These are phyloP conservation scores for Ambrosia artemisiifolia DNA, from an alignment of 129 eudicot genomes.

Conservation along the genomic window DNA sequence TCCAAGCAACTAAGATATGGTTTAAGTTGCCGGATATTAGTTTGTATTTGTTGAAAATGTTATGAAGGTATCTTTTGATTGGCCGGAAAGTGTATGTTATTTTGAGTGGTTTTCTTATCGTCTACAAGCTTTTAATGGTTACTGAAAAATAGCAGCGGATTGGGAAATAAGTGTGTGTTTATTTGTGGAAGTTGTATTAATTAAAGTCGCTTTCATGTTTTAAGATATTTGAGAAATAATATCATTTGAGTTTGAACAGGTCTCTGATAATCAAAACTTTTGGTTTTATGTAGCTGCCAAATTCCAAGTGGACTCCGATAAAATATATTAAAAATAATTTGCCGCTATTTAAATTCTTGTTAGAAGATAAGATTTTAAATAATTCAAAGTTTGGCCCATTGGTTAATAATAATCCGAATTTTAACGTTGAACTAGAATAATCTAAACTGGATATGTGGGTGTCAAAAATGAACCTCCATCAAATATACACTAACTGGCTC, in stretches of 20 bases:
- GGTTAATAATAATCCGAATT: too few relatives aligned
- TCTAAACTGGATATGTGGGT: too few relatives aligned
- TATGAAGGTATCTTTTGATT: neutral
- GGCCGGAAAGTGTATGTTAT: constrained; percentile 1
- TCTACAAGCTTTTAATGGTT: neutral
- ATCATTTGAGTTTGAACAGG: constrained; percentile 3
- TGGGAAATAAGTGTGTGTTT: neutral
- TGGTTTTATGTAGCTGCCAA: neutral
- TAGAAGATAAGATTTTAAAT: too few relatives aligned
- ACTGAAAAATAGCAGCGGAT: neutral
- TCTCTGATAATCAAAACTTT: neutral
- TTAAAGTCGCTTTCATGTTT: neutral
- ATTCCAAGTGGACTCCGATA: too few relatives aligned
- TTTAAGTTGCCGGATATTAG: constrained; percentile 14
- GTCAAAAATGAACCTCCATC: too few relatives aligned
- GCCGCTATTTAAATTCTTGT: too few relatives aligned
- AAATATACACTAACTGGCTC: too few relatives aligned
- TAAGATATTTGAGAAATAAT: neutral
- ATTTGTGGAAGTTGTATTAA: neutral
- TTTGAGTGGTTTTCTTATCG: constrained; percentile 4
- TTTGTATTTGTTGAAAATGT: constrained; percentile 14
- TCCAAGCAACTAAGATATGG: neutral
- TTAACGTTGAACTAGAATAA: too few relatives aligned
- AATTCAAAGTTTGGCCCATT: too few relatives aligned
- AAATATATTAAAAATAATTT: neutral